phyloP scores from a whole-genome alignment of 257 asterid genomes.

The Ilex asprella region DNA sequence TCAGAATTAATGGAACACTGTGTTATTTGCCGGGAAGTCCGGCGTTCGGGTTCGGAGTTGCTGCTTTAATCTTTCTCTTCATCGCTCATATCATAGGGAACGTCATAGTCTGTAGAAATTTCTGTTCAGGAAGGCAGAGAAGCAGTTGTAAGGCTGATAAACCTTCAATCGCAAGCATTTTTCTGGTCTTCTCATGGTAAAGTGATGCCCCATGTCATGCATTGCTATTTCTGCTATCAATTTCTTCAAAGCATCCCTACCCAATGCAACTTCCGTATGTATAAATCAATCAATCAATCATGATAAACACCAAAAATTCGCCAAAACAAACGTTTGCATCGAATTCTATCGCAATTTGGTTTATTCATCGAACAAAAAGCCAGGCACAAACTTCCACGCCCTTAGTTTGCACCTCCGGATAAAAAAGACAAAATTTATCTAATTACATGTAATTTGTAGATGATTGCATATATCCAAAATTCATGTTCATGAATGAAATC shows the following conservation, averaged over 20 bases:
- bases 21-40: constrained; percentile 53
- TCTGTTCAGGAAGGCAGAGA: constrained; percentile 17
- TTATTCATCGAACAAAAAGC: too few species aligned
- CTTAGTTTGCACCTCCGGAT: too few species aligned
- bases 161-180: constrained; percentile 34
- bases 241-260: too few species aligned
- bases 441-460: too few species aligned
- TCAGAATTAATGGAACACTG: constrained; percentile 52
- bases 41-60: constrained; percentile 50
- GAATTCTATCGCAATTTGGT: too few species aligned
- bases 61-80: constrained; percentile 33
- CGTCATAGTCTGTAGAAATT: constrained; percentile 32
- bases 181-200: constrained; percentile 55
- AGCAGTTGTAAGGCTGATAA: constrained; percentile 20
- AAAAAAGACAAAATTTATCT: too few species aligned
- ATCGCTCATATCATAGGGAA: constrained; percentile 45
- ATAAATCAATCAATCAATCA: too few species aligned
- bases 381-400: too few species aligned
- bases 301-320: neutral
- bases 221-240: neutral
- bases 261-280: too few species aligned
- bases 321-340: too few species aligned
- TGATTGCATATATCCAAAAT: too few species aligned
- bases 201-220: neutral
- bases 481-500: too few species aligned